phyloP scores from a whole-genome alignment of 2,329 filamentous ascomycete species.

The Colletotrichum noveboracense region DNA sequence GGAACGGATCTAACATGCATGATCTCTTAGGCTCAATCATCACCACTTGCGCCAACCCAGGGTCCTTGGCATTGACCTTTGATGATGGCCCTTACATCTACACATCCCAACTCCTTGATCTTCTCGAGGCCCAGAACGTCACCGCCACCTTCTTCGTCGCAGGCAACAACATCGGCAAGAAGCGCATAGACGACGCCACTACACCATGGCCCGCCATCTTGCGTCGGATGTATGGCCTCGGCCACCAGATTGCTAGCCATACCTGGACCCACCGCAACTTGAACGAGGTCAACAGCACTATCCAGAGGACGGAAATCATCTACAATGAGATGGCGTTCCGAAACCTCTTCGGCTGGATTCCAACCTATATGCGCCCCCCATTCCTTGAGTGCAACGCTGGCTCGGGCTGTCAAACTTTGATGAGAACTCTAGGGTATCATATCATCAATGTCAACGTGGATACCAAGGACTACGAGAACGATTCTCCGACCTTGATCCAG shows the following conservation, averaged over 20 bases:
- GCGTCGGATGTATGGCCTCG: conserved; percentile 43
- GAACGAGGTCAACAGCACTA: conserved; percentile 25
- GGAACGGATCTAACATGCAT: conserved; percentile 23
- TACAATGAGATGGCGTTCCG: conserved; percentile 35
- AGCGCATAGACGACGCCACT: conserved; percentile 41
- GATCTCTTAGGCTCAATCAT: conserved; percentile 33
- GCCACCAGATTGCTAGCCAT: conserved; percentile 52
- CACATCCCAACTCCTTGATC: conserved; percentile 46
- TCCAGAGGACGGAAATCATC: conserved; percentile 30
- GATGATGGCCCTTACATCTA: conserved; percentile 52
- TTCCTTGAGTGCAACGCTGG: conserved; percentile 30
- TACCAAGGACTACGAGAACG: conserved; percentile 66
- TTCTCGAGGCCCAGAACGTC: conserved; percentile 34
- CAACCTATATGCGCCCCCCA: conserved; percentile 50
- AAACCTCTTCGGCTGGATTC: conserved; percentile 47
- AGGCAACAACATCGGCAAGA: conserved; percentile 46
- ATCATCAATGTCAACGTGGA: conserved; percentile 63
- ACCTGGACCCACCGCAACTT: conserved; percentile 42
- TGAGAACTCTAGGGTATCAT: conserved; percentile 56
- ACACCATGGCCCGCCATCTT: conserved; percentile 41
- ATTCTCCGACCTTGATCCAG: conserved; percentile 48
- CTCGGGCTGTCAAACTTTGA: conserved; percentile 18
- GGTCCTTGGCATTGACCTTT: conserved; percentile 49
- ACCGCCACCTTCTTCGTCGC: conserved; percentile 49
- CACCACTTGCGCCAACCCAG: conserved; percentile 39